These are phyloP conservation scores for Cercospora zeina DNA, from an alignment of 2,329 filamentous ascomycete genomes.

Conservation along the genomic window DNA sequence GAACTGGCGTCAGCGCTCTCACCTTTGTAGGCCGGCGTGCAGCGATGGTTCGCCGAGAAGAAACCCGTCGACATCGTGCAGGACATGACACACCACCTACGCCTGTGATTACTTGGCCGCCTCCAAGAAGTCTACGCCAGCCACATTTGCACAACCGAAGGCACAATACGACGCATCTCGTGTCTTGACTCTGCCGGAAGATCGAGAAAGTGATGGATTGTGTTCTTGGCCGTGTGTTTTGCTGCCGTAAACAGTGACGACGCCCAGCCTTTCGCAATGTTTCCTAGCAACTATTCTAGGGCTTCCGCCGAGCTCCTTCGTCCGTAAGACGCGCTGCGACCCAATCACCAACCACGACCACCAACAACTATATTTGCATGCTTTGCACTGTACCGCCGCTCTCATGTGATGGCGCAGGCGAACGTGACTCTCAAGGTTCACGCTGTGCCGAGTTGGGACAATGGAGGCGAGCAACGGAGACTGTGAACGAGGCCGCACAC, in stretches of 20 bases:
- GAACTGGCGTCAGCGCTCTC: neutral
- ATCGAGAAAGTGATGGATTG: neutral
- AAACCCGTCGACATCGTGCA: slow-evolving; percentile 1
- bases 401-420: neutral
- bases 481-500: neutral
- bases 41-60: slow-evolving; percentile 6
- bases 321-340: neutral
- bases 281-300: neutral
- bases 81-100: neutral
- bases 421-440: neutral
- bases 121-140: neutral
- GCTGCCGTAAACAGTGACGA: slow-evolving; percentile 3
- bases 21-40: neutral
- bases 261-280: neutral
- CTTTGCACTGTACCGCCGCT: neutral
- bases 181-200: neutral
- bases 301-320: neutral
- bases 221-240: neutral
- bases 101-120: slow-evolving; percentile 1
- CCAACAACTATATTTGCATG: neutral
- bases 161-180: neutral
- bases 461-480: neutral
- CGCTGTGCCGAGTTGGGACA: neutral
- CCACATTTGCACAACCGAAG: neutral
- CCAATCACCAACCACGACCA: neutral